Percentiles rank a stretch among this genome's conserved stretches.
Evolutionary conservation across 371 early-diverging fungal species (phyloP).

Genomic region (Blakeslea trispora): DNA sequence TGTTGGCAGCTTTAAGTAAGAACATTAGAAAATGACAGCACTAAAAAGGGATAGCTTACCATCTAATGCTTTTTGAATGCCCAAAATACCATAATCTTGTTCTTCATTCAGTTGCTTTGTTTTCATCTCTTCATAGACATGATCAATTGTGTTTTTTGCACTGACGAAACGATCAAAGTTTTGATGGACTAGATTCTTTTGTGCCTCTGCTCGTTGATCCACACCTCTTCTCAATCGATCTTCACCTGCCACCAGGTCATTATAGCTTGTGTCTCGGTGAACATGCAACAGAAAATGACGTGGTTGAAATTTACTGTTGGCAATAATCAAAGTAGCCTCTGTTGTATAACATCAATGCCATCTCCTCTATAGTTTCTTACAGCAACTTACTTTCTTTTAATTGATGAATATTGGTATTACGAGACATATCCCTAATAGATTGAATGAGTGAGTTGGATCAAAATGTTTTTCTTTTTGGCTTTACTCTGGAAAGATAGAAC

Average conservation of each 20-base stretch:
- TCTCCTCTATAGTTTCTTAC: background rate
- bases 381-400: conserved; percentile 49
- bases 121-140: conserved; percentile 91
- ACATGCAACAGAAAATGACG: conserved; percentile 79
- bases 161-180: conserved; percentile 96
- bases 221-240: conserved; percentile 71
- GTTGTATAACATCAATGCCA: background rate
- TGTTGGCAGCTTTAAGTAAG: conserved; percentile 66
- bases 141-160: conserved; percentile 94
- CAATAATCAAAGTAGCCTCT: conserved; percentile 49
- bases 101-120: conserved; percentile 75
- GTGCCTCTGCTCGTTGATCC: conserved; percentile 81
- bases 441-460: too few relatives aligned
- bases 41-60: conserved; percentile 34
- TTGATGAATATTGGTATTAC: conserved; percentile 38
- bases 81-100: conserved; percentile 79
- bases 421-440: conserved; percentile 35
- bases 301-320: conserved; percentile 79
- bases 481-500: conserved; percentile 52
- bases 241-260: conserved; percentile 78
- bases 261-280: conserved; percentile 81
- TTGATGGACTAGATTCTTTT: conserved; percentile 87
- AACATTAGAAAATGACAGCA: too few relatives aligned
- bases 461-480: too few relatives aligned
- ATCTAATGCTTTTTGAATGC: conserved; percentile 33